Conservation (phyloP, 306 rosid genomes). For the Ormosia semicastrata region DNA sequence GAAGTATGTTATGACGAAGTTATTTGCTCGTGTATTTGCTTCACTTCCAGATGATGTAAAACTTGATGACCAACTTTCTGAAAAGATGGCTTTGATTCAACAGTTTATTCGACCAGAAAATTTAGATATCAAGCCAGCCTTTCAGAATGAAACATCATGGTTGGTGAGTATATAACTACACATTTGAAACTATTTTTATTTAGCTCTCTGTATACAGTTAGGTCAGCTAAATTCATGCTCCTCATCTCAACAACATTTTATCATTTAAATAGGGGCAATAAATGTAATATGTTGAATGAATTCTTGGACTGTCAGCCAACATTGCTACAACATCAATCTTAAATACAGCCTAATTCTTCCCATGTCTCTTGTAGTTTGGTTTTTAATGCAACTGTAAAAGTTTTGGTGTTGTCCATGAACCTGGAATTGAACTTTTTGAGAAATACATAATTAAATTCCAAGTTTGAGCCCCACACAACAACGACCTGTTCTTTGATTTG, state of each 20-base stretch:
- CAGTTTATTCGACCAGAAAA: conserved; percentile 93
- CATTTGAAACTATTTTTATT: background rate
- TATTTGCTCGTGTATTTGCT: conserved; percentile 93
- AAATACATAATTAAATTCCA: background rate
- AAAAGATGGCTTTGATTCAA: conserved; percentile 85
- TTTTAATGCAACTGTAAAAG: background rate
- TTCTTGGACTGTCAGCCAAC: conserved; percentile 11
- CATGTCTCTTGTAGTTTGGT: background rate
- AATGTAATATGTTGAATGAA: background rate
- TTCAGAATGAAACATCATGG: conserved; percentile 95
- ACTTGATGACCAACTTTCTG: conserved; percentile 72
- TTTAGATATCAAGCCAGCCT: conserved; percentile 79
- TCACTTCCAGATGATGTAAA: conserved; percentile 82
- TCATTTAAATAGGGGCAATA: background rate
- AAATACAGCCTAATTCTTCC: background rate
- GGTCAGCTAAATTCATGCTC: background rate
- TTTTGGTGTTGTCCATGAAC: background rate
- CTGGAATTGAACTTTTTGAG: background rate
- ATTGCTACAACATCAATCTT: conserved; percentile 5
- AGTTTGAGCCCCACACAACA: background rate
- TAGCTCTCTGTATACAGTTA: background rate
- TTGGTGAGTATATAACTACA: conserved; percentile 66
- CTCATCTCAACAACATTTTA: background rate
- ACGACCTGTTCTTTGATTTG: background rate
- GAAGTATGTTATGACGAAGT: conserved; percentile 99